phyloP scores from a whole-genome alignment of 1,284 basidiomycete species.

The Sphagnurus paluster region DNA sequence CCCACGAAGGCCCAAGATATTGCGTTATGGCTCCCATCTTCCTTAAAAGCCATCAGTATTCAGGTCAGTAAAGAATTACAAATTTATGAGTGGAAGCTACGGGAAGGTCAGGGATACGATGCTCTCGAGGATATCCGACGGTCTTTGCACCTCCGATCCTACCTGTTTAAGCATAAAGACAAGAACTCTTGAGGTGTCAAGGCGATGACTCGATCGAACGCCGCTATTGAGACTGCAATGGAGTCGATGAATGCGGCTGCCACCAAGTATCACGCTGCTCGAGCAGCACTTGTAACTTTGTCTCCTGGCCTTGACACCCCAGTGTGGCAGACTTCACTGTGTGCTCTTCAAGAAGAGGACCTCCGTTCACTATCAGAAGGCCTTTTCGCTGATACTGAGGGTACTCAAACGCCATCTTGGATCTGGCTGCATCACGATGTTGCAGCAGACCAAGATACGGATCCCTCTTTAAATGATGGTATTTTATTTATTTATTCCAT shows the following conservation, averaged over 20 bases:
- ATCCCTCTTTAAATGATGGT: constrained; percentile 1
- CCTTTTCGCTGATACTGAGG: not conserved
- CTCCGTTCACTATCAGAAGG: constrained; percentile 4
- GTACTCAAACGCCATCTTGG: not conserved
- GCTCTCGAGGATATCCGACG: not conserved
- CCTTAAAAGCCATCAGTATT: not conserved
- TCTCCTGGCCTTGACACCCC: not conserved
- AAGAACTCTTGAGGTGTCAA: not conserved
- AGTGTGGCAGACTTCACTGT: not conserved
- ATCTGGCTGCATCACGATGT: constrained; percentile 2
- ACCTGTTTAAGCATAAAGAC: constrained; percentile 6
- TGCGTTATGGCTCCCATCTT: constrained; percentile 9
- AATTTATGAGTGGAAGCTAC: constrained; percentile 6
- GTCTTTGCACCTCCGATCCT: not conserved
- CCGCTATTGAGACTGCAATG: not conserved
- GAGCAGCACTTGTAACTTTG: not conserved
- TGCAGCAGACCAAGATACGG: not conserved
- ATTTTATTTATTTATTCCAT: not conserved
- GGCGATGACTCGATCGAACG: not conserved
- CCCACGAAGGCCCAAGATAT: constrained; percentile 2
- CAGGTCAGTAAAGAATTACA: not conserved
- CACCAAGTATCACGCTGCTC: not conserved
- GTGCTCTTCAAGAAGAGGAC: not conserved
- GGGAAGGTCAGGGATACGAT: not conserved
- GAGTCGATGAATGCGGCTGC: not conserved